phyloP scores from a whole-genome alignment of 768 basidiomycete species.

The Mycena maculata region DNA sequence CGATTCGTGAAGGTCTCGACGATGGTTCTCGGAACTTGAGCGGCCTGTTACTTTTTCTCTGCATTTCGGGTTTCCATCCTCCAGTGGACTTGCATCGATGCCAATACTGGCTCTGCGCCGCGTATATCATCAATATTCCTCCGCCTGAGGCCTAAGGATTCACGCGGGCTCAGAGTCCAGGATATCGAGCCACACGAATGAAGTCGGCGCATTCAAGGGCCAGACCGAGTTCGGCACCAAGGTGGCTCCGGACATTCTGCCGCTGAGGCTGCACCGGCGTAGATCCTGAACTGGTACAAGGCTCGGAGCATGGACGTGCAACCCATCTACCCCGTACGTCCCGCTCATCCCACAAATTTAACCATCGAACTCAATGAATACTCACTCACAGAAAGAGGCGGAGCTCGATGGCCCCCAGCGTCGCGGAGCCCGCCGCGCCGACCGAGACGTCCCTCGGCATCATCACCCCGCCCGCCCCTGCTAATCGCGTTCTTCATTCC shows the following conservation, averaged over 20 bases:
- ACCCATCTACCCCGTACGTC: constrained; percentile 79
- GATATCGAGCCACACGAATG: no score
- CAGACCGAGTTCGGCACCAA: constrained; percentile 83
- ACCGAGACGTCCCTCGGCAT: constrained; percentile 80
- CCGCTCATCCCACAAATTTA: background rate
- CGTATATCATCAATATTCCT: no score
- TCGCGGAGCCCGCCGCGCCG: constrained; percentile 70
- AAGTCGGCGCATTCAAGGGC: constrained; percentile 87
- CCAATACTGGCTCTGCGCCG: no score
- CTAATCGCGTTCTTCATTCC: constrained; percentile 6
- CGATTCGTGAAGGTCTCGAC: no score
- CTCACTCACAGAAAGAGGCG: constrained; percentile 76
- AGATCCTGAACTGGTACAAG: constrained; percentile 87
- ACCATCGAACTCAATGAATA: background rate
- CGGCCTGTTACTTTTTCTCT: no score
- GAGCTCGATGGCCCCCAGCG: constrained; percentile 71
- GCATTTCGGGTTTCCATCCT: no score
- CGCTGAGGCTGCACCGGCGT: background rate
- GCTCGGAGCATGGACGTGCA: constrained; percentile 67
- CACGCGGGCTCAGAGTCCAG: no score
- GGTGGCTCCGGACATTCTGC: constrained; percentile 45
- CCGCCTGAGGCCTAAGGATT: no score
- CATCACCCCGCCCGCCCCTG: constrained; percentile 69
- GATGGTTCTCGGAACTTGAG: no score
- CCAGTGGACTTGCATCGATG: no score